These are phyloP conservation scores for Candida gigantensis DNA, from an alignment of 1,139 yeast species.

Conservation along the genomic window DNA sequence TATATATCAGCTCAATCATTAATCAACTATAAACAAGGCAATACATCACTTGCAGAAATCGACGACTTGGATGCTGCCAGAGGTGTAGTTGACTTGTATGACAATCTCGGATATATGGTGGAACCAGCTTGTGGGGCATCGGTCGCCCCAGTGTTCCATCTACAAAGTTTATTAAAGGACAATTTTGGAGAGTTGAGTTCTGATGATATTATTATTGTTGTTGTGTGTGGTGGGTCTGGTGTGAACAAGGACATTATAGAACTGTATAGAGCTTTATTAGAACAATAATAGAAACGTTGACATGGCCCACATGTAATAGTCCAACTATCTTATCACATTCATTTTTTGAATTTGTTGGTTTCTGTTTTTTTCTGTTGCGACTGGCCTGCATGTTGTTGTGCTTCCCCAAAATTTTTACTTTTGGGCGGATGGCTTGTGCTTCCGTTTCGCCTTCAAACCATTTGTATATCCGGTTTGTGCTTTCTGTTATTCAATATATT, in stretches of 20 bases:
- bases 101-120: slow-evolving; percentile 25
- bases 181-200: slow-evolving; percentile 23
- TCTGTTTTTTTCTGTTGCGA: not conserved
- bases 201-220: slow-evolving; percentile 36
- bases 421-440: no score
- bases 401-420: no score
- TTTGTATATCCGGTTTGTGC: no score
- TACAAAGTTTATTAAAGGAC: slow-evolving; percentile 23
- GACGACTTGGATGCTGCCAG: slow-evolving; percentile 39
- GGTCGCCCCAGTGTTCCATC: slow-evolving; percentile 26
- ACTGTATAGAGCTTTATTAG: slow-evolving; percentile 19
- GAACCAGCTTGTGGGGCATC: slow-evolving; percentile 51
- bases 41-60: slow-evolving; percentile 26
- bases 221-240: slow-evolving; percentile 46
- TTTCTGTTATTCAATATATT: no score
- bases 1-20: slow-evolving; percentile 34
- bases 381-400: no score
- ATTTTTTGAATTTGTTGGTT: not conserved
- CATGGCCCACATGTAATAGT: no score
- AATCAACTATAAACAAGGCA: slow-evolving; percentile 23
- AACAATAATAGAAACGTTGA: no score
- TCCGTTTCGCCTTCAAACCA: no score
- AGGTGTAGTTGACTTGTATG: slow-evolving; percentile 29
- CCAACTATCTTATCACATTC: slow-evolving; percentile 7
- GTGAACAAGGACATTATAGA: slow-evolving; percentile 22